Evolutionary conservation across 2,329 filamentous ascomycete species (phyloP).

Genomic region (Sporothrix euskadiensis): DNA sequence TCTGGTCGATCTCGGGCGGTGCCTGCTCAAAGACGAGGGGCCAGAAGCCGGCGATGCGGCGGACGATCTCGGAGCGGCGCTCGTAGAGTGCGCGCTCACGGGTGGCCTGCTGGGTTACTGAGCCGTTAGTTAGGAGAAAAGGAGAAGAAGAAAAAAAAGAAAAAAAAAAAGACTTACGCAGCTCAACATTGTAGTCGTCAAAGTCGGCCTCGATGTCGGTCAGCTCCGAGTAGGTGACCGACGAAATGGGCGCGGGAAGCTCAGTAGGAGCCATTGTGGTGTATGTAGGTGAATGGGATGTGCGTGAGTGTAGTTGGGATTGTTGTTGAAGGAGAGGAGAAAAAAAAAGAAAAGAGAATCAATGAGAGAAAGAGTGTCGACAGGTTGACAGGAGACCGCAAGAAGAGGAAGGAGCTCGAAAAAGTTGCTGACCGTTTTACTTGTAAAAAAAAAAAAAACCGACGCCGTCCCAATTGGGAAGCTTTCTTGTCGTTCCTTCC

Average conservation of each 20-base stretch:
- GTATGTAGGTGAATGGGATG: not conserved
- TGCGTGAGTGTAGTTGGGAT: not conserved
- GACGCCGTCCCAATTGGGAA: conserved; percentile 9
- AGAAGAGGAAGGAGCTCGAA: conserved; percentile 15
- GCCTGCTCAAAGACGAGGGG: conserved; percentile 87
- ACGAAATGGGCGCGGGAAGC: conserved; percentile 38
- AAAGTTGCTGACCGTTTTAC: conserved; percentile 1
- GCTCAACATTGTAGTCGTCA: conserved; percentile 76
- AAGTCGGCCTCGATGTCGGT: conserved; percentile 80
- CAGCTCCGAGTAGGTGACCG: conserved; percentile 72
- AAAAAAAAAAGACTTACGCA: conserved; percentile 60
- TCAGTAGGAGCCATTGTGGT: conserved; percentile 33
- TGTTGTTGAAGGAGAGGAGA: not conserved
- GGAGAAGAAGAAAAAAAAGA: not conserved
- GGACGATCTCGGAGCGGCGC: conserved; percentile 69
- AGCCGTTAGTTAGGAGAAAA: not conserved
- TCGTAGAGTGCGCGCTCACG: conserved; percentile 71
- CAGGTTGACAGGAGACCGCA: not conserved
- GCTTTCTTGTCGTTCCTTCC: not conserved
- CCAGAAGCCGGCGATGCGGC: conserved; percentile 87
- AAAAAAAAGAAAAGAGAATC: not conserved
- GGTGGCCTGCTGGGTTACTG: conserved; percentile 57
- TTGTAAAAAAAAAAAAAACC: conserved; percentile 23
- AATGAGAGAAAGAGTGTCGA: not conserved
- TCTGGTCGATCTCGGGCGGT: conserved; percentile 82